phyloP scores from a whole-genome alignment of 1,284 basidiomycete species.

The Apiotrichum siamense region DNA sequence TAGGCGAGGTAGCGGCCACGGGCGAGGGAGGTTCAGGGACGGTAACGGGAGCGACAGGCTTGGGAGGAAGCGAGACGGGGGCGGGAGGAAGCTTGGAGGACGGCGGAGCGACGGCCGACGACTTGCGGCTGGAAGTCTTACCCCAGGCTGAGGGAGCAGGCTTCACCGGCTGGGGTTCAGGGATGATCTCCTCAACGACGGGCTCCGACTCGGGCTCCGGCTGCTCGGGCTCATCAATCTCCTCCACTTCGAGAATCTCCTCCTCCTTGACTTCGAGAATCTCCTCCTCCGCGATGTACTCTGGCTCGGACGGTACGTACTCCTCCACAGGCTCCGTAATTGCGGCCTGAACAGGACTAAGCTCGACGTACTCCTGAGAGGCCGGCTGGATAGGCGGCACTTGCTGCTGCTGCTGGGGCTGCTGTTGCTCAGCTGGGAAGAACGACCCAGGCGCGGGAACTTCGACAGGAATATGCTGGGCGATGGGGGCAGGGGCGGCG shows the following conservation, averaged over 20 bases:
- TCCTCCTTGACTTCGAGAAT: slow-evolving; percentile 2
- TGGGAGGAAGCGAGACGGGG: slow-evolving; percentile 32
- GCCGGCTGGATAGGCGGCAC: slow-evolving; percentile 6
- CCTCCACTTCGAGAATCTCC: slow-evolving; percentile 1
- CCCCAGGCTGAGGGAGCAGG: slow-evolving; percentile 26
- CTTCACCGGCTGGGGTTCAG: neutral
- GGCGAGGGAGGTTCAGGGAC: slow-evolving; percentile 51
- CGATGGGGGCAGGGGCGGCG: neutral
- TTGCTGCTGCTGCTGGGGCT: slow-evolving; percentile 19
- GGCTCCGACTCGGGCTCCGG: slow-evolving; percentile 9
- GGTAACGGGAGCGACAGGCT: slow-evolving; percentile 46
- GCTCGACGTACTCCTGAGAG: slow-evolving; percentile 11
- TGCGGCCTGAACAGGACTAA: neutral
- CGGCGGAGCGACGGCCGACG: slow-evolving; percentile 20
- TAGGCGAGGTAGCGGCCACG: slow-evolving; percentile 25
- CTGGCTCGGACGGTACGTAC: slow-evolving; percentile 4
- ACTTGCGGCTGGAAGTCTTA: slow-evolving; percentile 26
- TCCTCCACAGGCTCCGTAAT: slow-evolving; percentile 5
- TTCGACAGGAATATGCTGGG: slow-evolving; percentile 4
- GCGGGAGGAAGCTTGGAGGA: slow-evolving; percentile 25
- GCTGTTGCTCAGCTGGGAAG: slow-evolving; percentile 9
- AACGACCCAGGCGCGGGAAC: neutral
- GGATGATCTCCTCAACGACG: neutral
- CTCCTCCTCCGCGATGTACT: slow-evolving; percentile 7
- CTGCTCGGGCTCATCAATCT: neutral